Base-by-base conservation (phyloP, 1,139 yeast species). In the Diutina neorugosa region DNA sequence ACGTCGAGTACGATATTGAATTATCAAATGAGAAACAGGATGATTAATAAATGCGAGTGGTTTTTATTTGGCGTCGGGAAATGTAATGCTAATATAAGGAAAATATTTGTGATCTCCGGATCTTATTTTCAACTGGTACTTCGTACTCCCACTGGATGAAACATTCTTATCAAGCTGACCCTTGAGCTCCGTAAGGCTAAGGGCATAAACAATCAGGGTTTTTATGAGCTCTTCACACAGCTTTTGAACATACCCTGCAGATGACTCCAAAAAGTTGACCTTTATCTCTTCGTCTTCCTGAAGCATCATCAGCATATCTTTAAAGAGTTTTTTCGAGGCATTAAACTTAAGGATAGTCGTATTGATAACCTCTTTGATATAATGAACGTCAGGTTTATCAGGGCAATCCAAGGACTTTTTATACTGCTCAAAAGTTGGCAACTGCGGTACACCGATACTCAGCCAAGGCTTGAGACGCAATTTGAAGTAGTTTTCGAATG, bases 391-490 rank as follows among this genome's bases (percentile, higher is more conserved):
- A n/a, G 14, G 37, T 14, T 11, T 14, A n/a, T 12, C n/a, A 31
- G 37, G 37, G n/a, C 37, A 31, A 8, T 21, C 16, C 31, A 66
- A 55, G 2, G 69, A 61, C 12, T 55, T 58, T 37, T 54, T 55
- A 56, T 66, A 74, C 49, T 69, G 69, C 11, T 67, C 64, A 60
- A 68, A 84, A 0, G 70, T 64, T 2, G 93, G 87, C 52, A 78
- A 63, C 34, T 73, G 75, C 0, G 98, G 97, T 5, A 83, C 83
- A 0, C 96, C 96, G 18, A 91, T 85, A 0, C 91, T 78, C 18
- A 87, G 80, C 70, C 87, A 89, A 2, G 95, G 84, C 63, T 89
- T 90, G 78, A 90, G 79, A 58, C 96, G 77, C 50, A 90, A 68
- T 21, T 77, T 71, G 64, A 77, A 88, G n/a, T 84, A 66, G 46